These are phyloP conservation scores for Camillea tinctor DNA, from an alignment of 2,329 filamentous ascomycete species.

Conservation along the genomic window DNA sequence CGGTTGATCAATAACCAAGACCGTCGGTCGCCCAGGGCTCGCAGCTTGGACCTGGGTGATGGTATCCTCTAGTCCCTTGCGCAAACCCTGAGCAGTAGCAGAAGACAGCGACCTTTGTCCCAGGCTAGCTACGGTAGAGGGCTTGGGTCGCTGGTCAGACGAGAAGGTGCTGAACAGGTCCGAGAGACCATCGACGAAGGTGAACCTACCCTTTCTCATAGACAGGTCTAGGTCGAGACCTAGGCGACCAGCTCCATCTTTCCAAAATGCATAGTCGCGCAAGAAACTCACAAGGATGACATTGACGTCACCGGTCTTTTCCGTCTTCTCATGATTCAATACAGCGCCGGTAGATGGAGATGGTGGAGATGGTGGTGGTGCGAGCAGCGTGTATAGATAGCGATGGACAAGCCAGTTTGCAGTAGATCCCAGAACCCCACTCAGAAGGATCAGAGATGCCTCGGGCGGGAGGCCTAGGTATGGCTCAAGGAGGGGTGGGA, in stretches of 20 bases:
- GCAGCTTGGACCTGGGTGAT: conserved; percentile 34
- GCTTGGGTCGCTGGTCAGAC: conserved; percentile 10
- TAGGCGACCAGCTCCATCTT: conserved; percentile 64
- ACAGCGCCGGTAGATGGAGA: conserved; percentile 2
- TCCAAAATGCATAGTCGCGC: conserved; percentile 77
- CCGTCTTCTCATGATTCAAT: conserved; percentile 13
- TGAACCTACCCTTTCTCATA: conserved; percentile 57
- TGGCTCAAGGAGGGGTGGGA: conserved; percentile 63
- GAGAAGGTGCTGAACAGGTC: conserved; percentile 45
- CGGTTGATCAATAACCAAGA: conserved; percentile 66
- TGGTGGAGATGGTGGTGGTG: conserved; percentile 7
- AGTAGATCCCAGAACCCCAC: conserved; percentile 62
- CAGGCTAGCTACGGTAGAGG: conserved; percentile 6
- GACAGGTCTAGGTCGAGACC: conserved; percentile 69
- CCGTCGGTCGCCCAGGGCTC: conserved; percentile 36
- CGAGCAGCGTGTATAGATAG: conserved; percentile 50
- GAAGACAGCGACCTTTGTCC: conserved; percentile 29
- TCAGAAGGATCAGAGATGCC: conserved; percentile 63
- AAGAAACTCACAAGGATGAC: conserved; percentile 83
- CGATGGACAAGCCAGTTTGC: conserved; percentile 66
- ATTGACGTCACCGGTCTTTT: conserved; percentile 35
- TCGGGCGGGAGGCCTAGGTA: conserved; percentile 59
- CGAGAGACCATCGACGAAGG: conserved; percentile 73
- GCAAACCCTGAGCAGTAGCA: conserved; percentile 36
- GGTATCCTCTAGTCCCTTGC: conserved; percentile 39